A percentile compares a stretch with the other conserved stretches of the same genome.
These are phyloP conservation scores for Chlorella sp. DNA, from an alignment of 139 green algal species.

Conservation along the genomic window DNA sequence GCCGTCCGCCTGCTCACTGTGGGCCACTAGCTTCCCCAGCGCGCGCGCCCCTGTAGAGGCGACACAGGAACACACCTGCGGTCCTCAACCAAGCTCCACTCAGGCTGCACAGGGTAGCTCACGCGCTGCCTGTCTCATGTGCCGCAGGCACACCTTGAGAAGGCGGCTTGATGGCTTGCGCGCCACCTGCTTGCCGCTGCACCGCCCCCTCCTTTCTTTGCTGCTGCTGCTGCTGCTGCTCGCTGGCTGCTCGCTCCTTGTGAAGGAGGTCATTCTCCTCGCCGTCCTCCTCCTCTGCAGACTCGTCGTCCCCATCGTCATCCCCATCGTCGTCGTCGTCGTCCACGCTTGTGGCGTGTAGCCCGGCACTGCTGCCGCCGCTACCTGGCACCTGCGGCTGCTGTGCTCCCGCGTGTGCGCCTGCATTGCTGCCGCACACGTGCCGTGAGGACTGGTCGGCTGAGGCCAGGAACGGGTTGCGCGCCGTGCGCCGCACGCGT, in stretches of 20 bases:
- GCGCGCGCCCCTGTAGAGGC: no score
- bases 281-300: not conserved
- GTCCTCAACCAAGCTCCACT: no score
- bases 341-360: not conserved
- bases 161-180: not conserved
- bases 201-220: not conserved
- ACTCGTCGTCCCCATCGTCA: not conserved
- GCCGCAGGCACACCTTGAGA: not conserved
- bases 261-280: not conserved
- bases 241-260: no score
- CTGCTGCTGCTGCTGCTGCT: not conserved
- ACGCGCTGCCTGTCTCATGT: no score
- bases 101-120: no score
- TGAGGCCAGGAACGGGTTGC: not conserved
- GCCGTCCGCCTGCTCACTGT: no score
- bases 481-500: conserved; percentile 19
- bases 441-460: not conserved
- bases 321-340: not conserved
- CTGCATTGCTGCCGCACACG: not conserved
- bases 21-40: no score
- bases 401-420: no score
- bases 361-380: not conserved
- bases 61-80: no score
- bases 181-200: not conserved
- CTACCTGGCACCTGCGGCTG: not conserved